phyloP scores from a whole-genome alignment of 2,329 filamentous ascomycete genomes.

The Pseudogymnoascus sp. region DNA sequence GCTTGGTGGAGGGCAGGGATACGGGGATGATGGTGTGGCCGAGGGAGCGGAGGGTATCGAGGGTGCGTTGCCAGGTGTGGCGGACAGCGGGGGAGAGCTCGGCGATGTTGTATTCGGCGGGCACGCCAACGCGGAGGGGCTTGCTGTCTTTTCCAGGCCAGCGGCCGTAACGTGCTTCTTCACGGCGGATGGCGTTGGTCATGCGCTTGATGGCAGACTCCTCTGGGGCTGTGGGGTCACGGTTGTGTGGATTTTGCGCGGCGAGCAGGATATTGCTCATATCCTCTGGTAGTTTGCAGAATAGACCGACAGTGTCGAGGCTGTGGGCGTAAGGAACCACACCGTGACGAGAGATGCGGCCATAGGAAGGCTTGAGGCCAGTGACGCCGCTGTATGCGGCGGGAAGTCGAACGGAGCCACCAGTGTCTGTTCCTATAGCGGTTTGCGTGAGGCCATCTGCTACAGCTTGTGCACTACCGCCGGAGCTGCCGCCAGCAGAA shows the following conservation, averaged over 20 bases:
- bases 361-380: constrained; percentile 68
- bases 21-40: constrained; percentile 68
- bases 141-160: neutral
- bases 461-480: constrained; percentile 84
- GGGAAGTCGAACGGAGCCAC: constrained; percentile 61
- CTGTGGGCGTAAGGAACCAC: constrained; percentile 68
- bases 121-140: constrained; percentile 42
- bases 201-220: neutral
- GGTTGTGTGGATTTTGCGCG: constrained; percentile 12
- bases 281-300: constrained; percentile 36
- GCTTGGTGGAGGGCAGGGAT: constrained; percentile 72
- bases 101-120: constrained; percentile 76
- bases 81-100: constrained; percentile 67
- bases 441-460: constrained; percentile 47
- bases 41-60: constrained; percentile 49
- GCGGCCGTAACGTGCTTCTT: neutral
- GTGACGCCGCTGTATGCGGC: constrained; percentile 61
- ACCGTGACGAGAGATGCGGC: constrained; percentile 57
- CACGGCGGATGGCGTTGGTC: neutral
- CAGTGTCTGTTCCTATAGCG: constrained; percentile 84
- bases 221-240: constrained; percentile 30
- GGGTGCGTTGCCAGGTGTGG: constrained; percentile 56
- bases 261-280: constrained; percentile 26
- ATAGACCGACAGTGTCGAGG: constrained; percentile 61
- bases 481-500: constrained; percentile 83